Evolutionary conservation across 192 early-diverging fungal species (phyloP), one percentile per base, ranked within the genome.

Genomic region (Fimicolochytrium jonesii): DNA sequence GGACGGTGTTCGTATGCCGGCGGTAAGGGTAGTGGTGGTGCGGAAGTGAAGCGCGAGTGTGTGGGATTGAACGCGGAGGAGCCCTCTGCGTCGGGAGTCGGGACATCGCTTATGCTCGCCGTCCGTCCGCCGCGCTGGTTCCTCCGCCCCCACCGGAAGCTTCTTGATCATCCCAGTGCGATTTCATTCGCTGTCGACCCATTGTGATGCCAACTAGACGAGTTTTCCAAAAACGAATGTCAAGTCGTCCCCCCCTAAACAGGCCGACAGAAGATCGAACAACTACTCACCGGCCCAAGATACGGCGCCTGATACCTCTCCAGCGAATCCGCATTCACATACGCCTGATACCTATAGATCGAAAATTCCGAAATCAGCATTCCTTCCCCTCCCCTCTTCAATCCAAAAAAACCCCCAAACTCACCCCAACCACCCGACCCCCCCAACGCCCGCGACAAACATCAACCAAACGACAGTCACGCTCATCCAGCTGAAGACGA

Each of bases 181-280:
- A n/a, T n/a, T 39, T 55, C 77, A 90, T 67, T 90, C 88, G 33
- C 64, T 73, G 62, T 91, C 87, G 2, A 89, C 86, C 73, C 84
- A 86, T 54, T 80, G 66, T 29, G 72, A 56, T 7, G 89, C 89
- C 36, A 87, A 59, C 67, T 69, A 31, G 22, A 20, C 34, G 4
- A 30, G 31, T 13, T 28, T n/a, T 29, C 25, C 3, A 54, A 22
- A 3, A 20, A 9, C 34, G 20, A 15, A 0, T 36, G 45, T 9
- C 22, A 34, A 31, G 9, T 2, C 1, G 32, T 57, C 33, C 10
- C n/a, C n/a, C 10, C 30, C n/a, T 1, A 15, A 18, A 66, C 6
- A 20, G 23, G 39, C 6, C 4, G n/a, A 47, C 10, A 7, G n/a
- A 4, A 46, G 20, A 18, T 3, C 4, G 11, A 18, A 6, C 13